phyloP scores from a whole-genome alignment of 2,329 filamentous ascomycete species.

The Macrophomina tecta region DNA sequence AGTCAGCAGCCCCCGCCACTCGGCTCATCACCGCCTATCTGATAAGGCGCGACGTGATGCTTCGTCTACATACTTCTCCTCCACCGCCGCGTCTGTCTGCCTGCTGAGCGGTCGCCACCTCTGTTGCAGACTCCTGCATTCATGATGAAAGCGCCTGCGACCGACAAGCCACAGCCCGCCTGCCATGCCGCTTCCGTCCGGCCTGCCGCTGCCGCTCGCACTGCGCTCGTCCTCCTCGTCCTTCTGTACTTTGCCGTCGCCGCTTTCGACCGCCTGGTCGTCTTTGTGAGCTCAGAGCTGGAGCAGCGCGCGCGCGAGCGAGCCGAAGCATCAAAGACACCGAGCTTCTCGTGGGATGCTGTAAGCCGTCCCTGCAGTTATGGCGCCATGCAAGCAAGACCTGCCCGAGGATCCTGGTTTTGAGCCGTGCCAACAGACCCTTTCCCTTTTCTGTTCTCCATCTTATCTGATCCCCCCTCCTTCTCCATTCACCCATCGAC shows the following conservation, averaged over 20 bases:
- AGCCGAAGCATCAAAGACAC: conserved; percentile 1
- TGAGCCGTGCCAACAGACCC: neutral
- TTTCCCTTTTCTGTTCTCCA: neutral
- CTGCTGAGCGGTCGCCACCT: conserved; percentile 5
- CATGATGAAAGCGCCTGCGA: conserved; percentile 22
- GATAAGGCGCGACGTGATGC: conserved; percentile 12
- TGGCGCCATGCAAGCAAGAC: neutral
- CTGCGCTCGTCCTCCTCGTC: neutral
- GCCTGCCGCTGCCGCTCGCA: neutral
- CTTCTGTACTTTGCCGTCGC: neutral
- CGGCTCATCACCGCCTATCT: conserved; percentile 7
- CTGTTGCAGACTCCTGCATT: neutral
- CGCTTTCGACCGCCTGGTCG: conserved; percentile 13
- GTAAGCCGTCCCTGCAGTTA: conserved; percentile 16
- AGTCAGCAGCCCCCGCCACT: conserved; percentile 10
- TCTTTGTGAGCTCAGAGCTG: conserved; percentile 3
- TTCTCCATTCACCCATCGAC: neutral
- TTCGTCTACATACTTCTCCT: neutral
- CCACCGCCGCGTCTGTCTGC: neutral
- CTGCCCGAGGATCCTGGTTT: neutral
- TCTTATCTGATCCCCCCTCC: conserved; percentile 10
- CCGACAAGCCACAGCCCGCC: conserved; percentile 1
- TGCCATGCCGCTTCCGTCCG: neutral
- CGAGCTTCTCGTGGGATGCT: conserved; percentile 25
- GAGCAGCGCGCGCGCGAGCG: conserved; percentile 13